phyloP scores from a whole-genome alignment of 768 basidiomycete species.

The Xanthoconium purpureum region DNA sequence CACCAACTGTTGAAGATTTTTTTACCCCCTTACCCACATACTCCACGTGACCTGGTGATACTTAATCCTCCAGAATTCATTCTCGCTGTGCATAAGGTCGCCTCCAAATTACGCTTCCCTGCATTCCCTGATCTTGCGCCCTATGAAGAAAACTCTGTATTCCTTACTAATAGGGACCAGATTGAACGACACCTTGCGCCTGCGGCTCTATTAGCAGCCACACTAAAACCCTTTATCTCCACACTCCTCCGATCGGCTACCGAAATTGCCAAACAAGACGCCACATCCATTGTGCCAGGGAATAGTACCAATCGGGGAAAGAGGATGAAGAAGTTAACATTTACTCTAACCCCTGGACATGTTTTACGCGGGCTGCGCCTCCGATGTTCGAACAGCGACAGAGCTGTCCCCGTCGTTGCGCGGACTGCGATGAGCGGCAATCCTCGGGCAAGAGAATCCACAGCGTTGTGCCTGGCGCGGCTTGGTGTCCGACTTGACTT shows the following conservation, averaged over 20 bases:
- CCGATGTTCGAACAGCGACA: constrained; percentile 4
- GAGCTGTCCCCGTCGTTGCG: neutral
- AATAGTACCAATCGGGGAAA: constrained; percentile 19
- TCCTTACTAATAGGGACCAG: constrained; percentile 12
- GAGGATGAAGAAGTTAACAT: constrained; percentile 23
- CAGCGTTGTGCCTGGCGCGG: constrained; percentile 30
- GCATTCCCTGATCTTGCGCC: constrained; percentile 17
- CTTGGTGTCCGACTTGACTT: constrained; percentile 30
- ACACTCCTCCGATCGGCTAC: constrained; percentile 34
- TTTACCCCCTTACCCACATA: constrained; percentile 14
- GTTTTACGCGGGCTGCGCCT: constrained; percentile 36
- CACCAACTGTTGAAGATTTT: constrained; percentile 1
- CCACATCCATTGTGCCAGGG: constrained; percentile 20
- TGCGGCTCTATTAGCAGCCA: constrained; percentile 36
- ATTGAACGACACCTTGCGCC: constrained; percentile 33
- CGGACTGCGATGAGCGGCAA: constrained; percentile 3
- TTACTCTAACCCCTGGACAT: constrained; percentile 39
- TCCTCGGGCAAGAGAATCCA: constrained; percentile 14
- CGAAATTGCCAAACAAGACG: constrained; percentile 33
- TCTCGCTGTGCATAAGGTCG: constrained; percentile 26
- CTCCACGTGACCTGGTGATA: constrained; percentile 22
- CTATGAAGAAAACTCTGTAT: constrained; percentile 2
- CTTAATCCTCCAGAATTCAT: constrained; percentile 27
- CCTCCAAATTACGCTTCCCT: constrained; percentile 19
- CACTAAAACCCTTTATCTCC: constrained; percentile 32